phyloP scores from a whole-genome alignment of 179 eudicot genomes.

The Silene coronaria region DNA sequence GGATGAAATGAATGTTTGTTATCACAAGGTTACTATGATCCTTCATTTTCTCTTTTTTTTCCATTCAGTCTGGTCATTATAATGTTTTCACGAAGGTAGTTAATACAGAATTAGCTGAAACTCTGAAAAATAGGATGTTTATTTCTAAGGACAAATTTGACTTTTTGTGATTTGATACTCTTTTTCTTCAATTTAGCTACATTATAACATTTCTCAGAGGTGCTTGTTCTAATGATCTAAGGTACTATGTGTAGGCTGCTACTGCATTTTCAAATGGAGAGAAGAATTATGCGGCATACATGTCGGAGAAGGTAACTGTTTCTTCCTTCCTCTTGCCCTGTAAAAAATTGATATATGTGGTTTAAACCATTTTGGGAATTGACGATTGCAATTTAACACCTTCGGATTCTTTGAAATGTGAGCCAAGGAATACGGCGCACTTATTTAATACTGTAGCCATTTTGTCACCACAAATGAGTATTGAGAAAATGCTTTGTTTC shows the following conservation, averaged over 20 bases:
- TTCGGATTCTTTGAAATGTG: neutral
- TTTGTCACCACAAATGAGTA: neutral
- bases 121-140: too few relatives aligned
- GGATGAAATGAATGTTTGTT: constrained; percentile 41
- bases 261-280: constrained; percentile 74
- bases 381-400: neutral
- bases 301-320: constrained; percentile 67
- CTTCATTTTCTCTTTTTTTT: constrained; percentile 1
- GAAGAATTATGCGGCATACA: constrained; percentile 59
- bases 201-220: neutral
- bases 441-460: neutral
- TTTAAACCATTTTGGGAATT: neutral
- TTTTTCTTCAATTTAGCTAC: neutral
- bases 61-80: neutral
- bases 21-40: constrained; percentile 24
- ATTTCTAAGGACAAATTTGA: too few relatives aligned
- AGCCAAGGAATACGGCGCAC: neutral
- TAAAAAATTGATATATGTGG: neutral
- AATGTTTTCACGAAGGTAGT: neutral
- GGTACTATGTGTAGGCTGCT: constrained; percentile 59
- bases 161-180: too few relatives aligned
- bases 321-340: neutral
- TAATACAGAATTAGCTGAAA: neutral
- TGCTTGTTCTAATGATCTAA: constrained; percentile 13
- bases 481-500: neutral